A percentile compares a stretch with the other conserved stretches of the same genome.
Evolutionary conservation across 345 rosid genomes (phyloP).

Genomic region (Carallia pectinifolia): DNA sequence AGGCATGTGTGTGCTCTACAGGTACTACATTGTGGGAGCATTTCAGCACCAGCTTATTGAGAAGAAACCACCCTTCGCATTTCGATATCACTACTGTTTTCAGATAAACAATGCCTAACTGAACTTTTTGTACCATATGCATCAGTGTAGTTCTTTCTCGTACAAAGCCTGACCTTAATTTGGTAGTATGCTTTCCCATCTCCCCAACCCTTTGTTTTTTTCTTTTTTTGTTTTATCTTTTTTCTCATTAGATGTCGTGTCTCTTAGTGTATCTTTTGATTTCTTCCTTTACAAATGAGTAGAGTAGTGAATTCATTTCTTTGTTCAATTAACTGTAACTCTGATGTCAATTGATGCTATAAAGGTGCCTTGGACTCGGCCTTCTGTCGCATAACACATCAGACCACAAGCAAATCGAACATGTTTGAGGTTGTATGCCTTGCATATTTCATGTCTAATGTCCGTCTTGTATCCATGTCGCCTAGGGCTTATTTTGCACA

Average conservation of each 20-base stretch:
- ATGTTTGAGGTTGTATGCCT: no score
- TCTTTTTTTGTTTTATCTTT: no score
- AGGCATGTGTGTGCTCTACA: constrained; percentile 19
- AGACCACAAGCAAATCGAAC: no score
- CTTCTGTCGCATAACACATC: no score
- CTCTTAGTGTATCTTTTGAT: neutral
- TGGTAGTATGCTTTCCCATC: constrained; percentile 20
- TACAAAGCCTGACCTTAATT: constrained; percentile 3
- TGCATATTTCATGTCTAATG: no score
- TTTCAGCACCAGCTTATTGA: constrained; percentile 11
- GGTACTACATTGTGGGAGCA: neutral
- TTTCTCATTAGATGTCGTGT: no score
- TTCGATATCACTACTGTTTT: constrained; percentile 21
- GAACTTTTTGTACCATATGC: constrained; percentile 10
- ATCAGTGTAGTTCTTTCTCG: constrained; percentile 18
- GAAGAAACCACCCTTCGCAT: neutral
- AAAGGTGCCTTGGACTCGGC: no score
- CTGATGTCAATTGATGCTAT: no score
- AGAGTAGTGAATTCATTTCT: neutral
- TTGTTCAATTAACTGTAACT: neutral
- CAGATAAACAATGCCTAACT: constrained; percentile 16
- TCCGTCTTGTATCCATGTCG: no score
- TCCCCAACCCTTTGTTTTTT: neutral
- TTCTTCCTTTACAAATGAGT: neutral
- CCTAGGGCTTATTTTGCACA: no score